Base-by-base conservation (phyloP, 768 basidiomycete genomes). In the Leccinellum albellum region DNA sequence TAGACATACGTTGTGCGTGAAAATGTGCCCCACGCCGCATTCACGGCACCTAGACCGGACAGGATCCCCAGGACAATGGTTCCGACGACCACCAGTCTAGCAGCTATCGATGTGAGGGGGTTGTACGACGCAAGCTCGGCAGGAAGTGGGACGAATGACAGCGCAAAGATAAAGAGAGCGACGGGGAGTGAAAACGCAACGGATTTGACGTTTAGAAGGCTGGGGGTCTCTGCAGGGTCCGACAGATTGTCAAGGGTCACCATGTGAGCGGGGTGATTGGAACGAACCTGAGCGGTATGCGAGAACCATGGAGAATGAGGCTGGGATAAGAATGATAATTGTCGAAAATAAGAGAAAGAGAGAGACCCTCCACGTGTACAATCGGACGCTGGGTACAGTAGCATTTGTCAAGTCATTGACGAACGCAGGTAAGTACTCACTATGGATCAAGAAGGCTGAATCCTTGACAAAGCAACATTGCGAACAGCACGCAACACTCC, bases 21-120 rank as follows among this genome's bases (percentile, higher is more conserved):
- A 63, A 71, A 66, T 49, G 54, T 53, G 9, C 62, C 73, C 87
- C 88, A 89, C 0, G 83, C 80, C 47, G 81, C 85, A 60, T 79
- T 84, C 49, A 88, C 76, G 3, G 89, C 86, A 60, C 90, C 90
- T 59, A 90, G 87, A 0, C 91, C 91, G 1, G 91, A 90, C 6
- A 94, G 76, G 3, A 85, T 66, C 6, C 91, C 91, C n/a, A 94
- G 83, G 55, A 91, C 81, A 29, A 86, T 76, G 0, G 87, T 91
- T 3, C 91, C 91, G 21, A 93, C 71, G 20, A 91, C 87, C 20
- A 87, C 82, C 14, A 92, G 77, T 12, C 90, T 82, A 3, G 87
- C 75, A 2, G 86, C 74, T 1, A 80, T 75, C 1, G 82, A 74
- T 9, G 79, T 80, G 24, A 79, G 73, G 2, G 75, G 66, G 53